Evolutionary conservation across 352 stramenopile genomes (phyloP).

Genomic region (Phytopythium chamaehyphon): DNA sequence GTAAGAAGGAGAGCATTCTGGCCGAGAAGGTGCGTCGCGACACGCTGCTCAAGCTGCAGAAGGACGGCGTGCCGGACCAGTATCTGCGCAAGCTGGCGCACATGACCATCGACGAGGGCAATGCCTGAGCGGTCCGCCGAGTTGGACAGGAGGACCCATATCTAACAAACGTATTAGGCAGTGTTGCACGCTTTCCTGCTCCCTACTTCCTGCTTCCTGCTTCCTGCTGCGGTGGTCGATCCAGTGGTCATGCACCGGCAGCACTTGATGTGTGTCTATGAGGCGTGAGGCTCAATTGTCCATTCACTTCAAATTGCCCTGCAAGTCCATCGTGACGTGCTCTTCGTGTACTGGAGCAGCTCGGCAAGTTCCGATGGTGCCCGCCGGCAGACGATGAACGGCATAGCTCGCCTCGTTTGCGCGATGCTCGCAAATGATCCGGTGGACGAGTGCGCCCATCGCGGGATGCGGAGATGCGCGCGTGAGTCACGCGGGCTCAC

Average conservation of each 20-base stretch:
- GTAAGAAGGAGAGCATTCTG: conserved; percentile 65
- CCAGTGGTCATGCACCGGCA: too few relatives aligned
- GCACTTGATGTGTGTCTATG: too few relatives aligned
- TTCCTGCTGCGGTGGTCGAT: too few relatives aligned
- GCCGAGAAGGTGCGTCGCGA: conserved; percentile 70
- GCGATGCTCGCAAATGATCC: too few relatives aligned
- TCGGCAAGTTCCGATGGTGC: too few relatives aligned
- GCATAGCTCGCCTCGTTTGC: too few relatives aligned
- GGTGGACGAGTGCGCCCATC: too few relatives aligned
- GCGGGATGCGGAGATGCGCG: too few relatives aligned
- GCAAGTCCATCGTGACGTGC: conserved; percentile 25
- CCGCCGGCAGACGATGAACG: too few relatives aligned
- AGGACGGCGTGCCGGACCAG: conserved; percentile 57
- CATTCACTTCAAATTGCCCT: conserved; percentile 4
- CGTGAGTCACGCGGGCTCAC: background rate
- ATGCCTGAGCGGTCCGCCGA: conserved; percentile 23
- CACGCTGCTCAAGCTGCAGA: conserved; percentile 55
- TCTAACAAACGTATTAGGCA: background rate
- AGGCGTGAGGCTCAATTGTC: too few relatives aligned
- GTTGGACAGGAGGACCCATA: too few relatives aligned
- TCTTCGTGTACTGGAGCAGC: conserved; percentile 1
- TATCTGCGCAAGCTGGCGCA: conserved; percentile 63
- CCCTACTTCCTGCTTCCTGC: conserved; percentile 15
- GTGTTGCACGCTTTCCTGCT: conserved; percentile 22
- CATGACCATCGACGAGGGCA: conserved; percentile 64